A percentile compares a stretch with the other conserved stretches of the same genome.
These are phyloP conservation scores for Penicillium sp. DNA, from an alignment of 2,329 filamentous ascomycete genomes.

Conservation along the genomic window DNA sequence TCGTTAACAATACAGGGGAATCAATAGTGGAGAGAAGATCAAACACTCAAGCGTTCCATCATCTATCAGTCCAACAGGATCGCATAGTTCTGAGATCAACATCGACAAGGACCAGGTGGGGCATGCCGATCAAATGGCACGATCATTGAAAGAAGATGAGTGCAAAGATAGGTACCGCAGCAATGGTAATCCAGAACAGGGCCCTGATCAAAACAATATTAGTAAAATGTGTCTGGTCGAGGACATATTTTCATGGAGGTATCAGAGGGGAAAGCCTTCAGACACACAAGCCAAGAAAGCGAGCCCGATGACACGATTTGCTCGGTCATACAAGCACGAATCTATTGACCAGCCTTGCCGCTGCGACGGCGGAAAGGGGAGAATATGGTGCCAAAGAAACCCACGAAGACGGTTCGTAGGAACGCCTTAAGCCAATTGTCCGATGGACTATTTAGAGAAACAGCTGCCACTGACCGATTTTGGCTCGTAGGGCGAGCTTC, in stretches of 20 bases:
- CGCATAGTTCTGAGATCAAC: not conserved
- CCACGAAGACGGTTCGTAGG: conserved; percentile 36
- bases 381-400: conserved; percentile 37
- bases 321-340: conserved; percentile 6
- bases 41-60: conserved; percentile 14
- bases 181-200: conserved; percentile 27
- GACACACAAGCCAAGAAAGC: conserved; percentile 8
- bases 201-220: conserved; percentile 27
- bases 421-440: conserved; percentile 39
- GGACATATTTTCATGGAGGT: conserved; percentile 2
- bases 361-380: conserved; percentile 34
- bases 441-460: conserved; percentile 34
- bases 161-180: conserved; percentile 27
- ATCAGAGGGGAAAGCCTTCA: not conserved
- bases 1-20: conserved; percentile 33
- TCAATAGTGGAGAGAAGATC: conserved; percentile 16
- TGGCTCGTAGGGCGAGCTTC: conserved; percentile 29
- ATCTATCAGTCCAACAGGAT: conserved; percentile 7
- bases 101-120: conserved; percentile 1
- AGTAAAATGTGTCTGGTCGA: conserved; percentile 20
- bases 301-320: not conserved
- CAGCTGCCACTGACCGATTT: conserved; percentile 36
- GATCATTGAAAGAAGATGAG: conserved; percentile 25
- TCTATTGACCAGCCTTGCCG: conserved; percentile 26
- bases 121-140: conserved; percentile 18